A percentile compares a stretch with the other conserved stretches of the same genome.
phyloP scores from a whole-genome alignment of 2,329 filamentous ascomycete species.

The Fusarium sp. region DNA sequence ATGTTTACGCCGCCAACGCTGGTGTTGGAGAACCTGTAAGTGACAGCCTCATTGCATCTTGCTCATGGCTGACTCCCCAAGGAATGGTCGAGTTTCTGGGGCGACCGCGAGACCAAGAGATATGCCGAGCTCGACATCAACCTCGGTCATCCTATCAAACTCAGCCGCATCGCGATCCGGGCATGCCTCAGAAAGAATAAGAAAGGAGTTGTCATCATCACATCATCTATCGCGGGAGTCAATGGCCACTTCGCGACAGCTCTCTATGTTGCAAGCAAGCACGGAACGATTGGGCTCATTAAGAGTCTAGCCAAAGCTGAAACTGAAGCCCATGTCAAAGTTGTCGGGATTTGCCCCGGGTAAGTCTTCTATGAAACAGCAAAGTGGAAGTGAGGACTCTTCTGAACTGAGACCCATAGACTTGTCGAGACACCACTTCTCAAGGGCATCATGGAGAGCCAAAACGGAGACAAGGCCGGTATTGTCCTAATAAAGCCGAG shows the following conservation, averaged over 20 bases:
- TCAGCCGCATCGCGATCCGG: constrained; percentile 10
- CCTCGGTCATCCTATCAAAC: constrained; percentile 12
- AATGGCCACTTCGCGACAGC: neutral
- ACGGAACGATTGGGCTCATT: neutral
- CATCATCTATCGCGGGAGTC: constrained; percentile 8
- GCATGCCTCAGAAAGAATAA: constrained; percentile 13
- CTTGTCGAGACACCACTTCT: neutral
- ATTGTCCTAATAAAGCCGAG: neutral
- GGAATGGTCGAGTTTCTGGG: constrained; percentile 18
- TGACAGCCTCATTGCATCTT: neutral
- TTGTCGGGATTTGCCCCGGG: neutral
- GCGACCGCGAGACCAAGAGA: constrained; percentile 4
- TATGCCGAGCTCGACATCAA: constrained; percentile 15
- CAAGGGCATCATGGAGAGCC: neutral
- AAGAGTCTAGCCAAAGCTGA: constrained; percentile 7
- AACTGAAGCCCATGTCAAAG: neutral
- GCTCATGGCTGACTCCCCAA: neutral
- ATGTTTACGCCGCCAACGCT: constrained; percentile 11
- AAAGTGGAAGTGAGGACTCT: neutral
- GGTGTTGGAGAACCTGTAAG: constrained; percentile 13
- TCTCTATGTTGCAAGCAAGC: neutral
- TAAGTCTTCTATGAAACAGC: neutral
- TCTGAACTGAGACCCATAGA: neutral
- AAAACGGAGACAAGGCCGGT: neutral
- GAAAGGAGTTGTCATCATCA: constrained; percentile 4